Evolutionary conservation across 306 rosid species (phyloP).

Genomic region (Lotus japonicus): DNA sequence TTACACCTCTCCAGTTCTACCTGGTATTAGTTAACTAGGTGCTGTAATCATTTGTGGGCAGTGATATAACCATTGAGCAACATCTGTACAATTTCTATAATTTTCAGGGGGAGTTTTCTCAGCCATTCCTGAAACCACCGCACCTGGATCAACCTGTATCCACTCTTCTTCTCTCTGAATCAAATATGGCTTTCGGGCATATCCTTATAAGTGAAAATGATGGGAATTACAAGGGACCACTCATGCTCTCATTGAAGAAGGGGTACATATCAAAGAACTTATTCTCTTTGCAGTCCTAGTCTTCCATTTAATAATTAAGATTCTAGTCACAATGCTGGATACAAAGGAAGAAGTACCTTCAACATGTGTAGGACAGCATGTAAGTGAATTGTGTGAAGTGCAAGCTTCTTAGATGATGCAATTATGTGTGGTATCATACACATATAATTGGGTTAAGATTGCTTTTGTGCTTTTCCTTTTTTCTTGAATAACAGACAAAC

Average conservation of each 20-base stretch:
- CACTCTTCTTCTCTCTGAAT: constrained; percentile 81
- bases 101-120: constrained; percentile 81
- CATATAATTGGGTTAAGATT: constrained; percentile 18
- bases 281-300: constrained; percentile 28
- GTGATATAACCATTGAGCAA: background rate
- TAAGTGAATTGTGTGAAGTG: constrained; percentile 31
- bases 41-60: constrained; percentile 5
- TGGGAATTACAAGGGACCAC: constrained; percentile 96
- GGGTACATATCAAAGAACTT: constrained; percentile 56
- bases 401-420: constrained; percentile 29
- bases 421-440: constrained; percentile 2
- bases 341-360: constrained; percentile 41
- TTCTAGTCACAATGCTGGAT: constrained; percentile 34
- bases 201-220: constrained; percentile 75
- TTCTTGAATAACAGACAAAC: constrained; percentile 8
- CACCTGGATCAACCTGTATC: constrained; percentile 96
- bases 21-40: constrained; percentile 1
- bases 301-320: constrained; percentile 25
- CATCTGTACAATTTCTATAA: background rate
- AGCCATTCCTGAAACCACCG: constrained; percentile 98
- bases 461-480: constrained; percentile 3
- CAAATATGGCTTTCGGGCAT: constrained; percentile 93
- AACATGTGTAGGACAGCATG: constrained; percentile 32
- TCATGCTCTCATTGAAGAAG: constrained; percentile 72
- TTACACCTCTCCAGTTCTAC: constrained; percentile 21